Percentiles rank a stretch among this genome's conserved stretches.
Evolutionary conservation across 805 yeast species (phyloP).

Genomic region (Yamadazyma phyllophila): DNA sequence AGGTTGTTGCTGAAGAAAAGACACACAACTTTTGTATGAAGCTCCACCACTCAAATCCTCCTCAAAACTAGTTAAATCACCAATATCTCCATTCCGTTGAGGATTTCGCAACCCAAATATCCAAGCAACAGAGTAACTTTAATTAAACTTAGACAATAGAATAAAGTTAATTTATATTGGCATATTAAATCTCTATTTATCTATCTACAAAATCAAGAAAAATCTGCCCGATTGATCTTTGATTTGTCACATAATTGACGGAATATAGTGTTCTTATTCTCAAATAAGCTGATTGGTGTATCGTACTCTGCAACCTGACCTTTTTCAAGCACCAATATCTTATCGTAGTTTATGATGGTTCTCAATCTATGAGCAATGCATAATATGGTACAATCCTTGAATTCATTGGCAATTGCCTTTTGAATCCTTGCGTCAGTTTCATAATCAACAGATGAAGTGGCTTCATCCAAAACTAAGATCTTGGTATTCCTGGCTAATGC

Average conservation of each 20-base stretch:
- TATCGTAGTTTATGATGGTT: slow-evolving; percentile 70
- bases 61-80: too few species aligned
- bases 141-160: too few species aligned
- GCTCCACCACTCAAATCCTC: too few species aligned
- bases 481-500: slow-evolving; percentile 74
- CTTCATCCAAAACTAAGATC: slow-evolving; percentile 81
- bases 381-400: slow-evolving; percentile 66
- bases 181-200: too few species aligned
- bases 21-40: too few species aligned
- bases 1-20: too few species aligned
- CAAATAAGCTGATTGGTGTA: slow-evolving; percentile 63
- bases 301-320: slow-evolving; percentile 76
- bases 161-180: too few species aligned
- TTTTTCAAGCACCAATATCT: slow-evolving; percentile 75
- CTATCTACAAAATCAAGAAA: slow-evolving; percentile 15
- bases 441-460: slow-evolving; percentile 76
- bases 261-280: slow-evolving; percentile 51
- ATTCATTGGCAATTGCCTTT: slow-evolving; percentile 62
- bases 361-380: slow-evolving; percentile 86
- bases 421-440: slow-evolving; percentile 82
- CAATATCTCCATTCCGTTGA: too few species aligned
- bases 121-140: too few species aligned
- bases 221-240: slow-evolving; percentile 43
- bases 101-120: too few species aligned
- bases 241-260: slow-evolving; percentile 64